Evolutionary conservation across 345 rosid genomes (phyloP), one percentile per base, ranked within the genome.

Genomic region (Ceriops zippeliana): DNA sequence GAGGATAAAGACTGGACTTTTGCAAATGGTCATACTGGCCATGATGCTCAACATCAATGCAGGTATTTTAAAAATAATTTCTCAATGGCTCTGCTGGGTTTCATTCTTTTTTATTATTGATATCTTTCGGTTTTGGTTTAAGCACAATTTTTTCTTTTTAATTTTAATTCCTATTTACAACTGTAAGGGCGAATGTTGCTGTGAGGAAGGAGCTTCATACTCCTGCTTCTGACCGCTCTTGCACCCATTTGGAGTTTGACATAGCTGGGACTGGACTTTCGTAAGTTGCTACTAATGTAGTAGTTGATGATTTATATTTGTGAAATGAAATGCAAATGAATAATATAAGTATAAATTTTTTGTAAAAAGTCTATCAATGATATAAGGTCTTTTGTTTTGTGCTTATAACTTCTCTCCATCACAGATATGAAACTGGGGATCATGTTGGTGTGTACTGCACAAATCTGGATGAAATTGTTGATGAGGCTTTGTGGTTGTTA

Each of bases 381-480:
- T 42, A 3, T 11, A 27, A 37, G 46, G 30, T 59, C 32, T 37
- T 27, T 52, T 72, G 32, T 62, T 37, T 7, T 49, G 19, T 15
- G 5, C 49, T 10, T 38, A 34, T 34, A 38, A 38, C 49, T 69
- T 5, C 9, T 67, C 73, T 76, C 38, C 72, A 38, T 70, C 26
- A 75, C 89, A 96, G 99, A 58, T 96, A 96, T 78, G 99, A 89
- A 82, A 89, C 97, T 2, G 99, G 99, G 67, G 99, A 93, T 83
- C 99, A 93, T 72, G 91, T 92, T 72, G 99, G 97, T 74, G 99
- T 96, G 37, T 84, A 76, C 73, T 78, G 87, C 73, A 96, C 92
- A 67, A 96, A 96, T 62, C 70, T 81, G 57, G 78, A 65, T 21
- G 99, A 96, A 77, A 79, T 80, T 60, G 98, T 92, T n/a, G 99